Conservation (phyloP, 257 asterid species). For the Solanum peruvianum region DNA sequence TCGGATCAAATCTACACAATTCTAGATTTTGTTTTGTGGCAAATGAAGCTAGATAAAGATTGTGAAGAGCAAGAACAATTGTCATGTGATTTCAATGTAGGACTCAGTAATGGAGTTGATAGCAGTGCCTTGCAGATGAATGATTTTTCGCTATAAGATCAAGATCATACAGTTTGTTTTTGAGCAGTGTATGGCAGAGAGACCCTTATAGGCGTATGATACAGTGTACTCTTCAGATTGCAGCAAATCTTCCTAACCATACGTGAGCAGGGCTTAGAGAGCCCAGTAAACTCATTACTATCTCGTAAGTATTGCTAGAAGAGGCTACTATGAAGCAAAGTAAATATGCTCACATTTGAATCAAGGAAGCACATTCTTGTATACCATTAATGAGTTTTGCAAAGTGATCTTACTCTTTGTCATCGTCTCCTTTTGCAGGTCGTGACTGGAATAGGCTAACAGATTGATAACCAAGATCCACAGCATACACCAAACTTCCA, state of each 20-base stretch:
- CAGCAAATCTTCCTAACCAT: not conserved
- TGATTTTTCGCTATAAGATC: not conserved
- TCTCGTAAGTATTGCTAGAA: not conserved
- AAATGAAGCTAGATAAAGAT: slow-evolving; percentile 33
- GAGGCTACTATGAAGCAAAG: not conserved
- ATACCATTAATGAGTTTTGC: not conserved
- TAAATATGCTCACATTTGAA: not conserved
- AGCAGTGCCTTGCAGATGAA: not conserved
- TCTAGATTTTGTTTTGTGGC: slow-evolving; percentile 24
- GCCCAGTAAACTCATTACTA: not conserved
- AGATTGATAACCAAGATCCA: not conserved
- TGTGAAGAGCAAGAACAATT: slow-evolving; percentile 6
- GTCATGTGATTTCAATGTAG: not conserved
- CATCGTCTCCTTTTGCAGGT: not conserved
- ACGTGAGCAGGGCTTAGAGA: not conserved
- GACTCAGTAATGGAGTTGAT: not conserved
- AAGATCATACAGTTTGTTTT: not conserved
- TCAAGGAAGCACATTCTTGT: not conserved
- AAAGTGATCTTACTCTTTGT: not conserved
- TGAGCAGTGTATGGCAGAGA: not conserved
- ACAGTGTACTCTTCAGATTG: not conserved
- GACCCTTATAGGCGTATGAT: not conserved
- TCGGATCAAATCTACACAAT: slow-evolving; percentile 29
- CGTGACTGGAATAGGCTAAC: not conserved
- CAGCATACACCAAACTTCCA: not conserved